Evolutionary conservation across 2,329 filamentous ascomycete species (phyloP).

Genomic region (Onygenales sp.): DNA sequence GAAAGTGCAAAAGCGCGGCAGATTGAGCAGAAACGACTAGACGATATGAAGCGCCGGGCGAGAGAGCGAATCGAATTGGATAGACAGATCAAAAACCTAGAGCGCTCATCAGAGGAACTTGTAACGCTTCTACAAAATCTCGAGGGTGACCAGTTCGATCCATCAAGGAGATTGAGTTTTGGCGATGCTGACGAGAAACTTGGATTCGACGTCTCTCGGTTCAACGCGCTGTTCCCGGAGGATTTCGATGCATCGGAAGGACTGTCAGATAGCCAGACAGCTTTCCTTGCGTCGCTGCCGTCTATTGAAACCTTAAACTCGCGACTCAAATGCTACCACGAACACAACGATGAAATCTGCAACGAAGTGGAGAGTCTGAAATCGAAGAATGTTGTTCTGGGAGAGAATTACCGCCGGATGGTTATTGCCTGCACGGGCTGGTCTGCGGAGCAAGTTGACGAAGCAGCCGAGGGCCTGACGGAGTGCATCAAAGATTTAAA

Average conservation of each 20-base stretch:
- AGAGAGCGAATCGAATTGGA: constrained; percentile 55
- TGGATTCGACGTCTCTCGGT: constrained; percentile 25
- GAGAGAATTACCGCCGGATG: constrained; percentile 78
- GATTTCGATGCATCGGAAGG: constrained; percentile 31
- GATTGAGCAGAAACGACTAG: constrained; percentile 64
- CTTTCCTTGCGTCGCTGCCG: constrained; percentile 46
- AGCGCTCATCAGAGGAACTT: constrained; percentile 62
- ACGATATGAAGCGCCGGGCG: constrained; percentile 57
- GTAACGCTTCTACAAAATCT: constrained; percentile 44
- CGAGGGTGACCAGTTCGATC: constrained; percentile 34
- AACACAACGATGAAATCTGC: constrained; percentile 57
- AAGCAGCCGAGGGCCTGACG: constrained; percentile 66
- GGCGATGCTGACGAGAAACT: constrained; percentile 40
- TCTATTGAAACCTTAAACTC: constrained; percentile 54
- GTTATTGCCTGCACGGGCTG: constrained; percentile 80
- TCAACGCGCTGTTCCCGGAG: constrained; percentile 28
- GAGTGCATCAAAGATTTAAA: constrained; percentile 72
- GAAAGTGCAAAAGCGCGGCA: constrained; percentile 70
- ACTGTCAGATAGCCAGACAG: constrained; percentile 30
- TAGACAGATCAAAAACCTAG: constrained; percentile 68
- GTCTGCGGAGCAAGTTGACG: constrained; percentile 68
- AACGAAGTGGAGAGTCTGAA: constrained; percentile 62
- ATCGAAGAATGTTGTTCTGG: constrained; percentile 71
- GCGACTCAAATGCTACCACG: constrained; percentile 59
- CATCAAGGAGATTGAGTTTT: constrained; percentile 35